Evolutionary conservation across 2,329 filamentous ascomycete species (phyloP).

Genomic region (Fusarium sp.): DNA sequence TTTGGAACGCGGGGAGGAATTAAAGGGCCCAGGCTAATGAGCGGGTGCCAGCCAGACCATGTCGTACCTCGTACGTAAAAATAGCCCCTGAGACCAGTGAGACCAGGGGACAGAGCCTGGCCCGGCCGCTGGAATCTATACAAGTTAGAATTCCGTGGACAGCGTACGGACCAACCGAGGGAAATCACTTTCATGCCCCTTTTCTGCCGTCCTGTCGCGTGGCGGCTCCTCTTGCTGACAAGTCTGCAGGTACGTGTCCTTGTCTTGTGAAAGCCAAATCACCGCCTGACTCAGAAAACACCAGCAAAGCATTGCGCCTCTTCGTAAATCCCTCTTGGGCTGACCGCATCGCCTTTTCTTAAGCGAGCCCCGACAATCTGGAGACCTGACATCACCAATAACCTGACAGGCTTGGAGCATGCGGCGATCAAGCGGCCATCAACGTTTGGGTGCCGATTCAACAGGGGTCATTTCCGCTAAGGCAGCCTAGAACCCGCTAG

Average conservation of each 20-base stretch:
- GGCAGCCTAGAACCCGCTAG: conserved; percentile 2
- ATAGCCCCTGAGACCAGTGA: conserved; percentile 36
- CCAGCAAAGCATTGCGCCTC: no score
- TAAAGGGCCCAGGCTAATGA: conserved; percentile 28
- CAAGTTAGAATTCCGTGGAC: conserved; percentile 3
- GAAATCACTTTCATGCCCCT: conserved; percentile 11
- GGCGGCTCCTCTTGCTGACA: no score
- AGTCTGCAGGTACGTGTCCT: no score
- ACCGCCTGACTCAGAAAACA: no score
- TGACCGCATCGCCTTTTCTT: not conserved
- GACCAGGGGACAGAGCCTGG: conserved; percentile 12
- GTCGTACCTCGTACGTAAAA: conserved; percentile 35
- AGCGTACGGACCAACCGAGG: conserved; percentile 24
- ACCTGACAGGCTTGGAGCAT: conserved; percentile 43
- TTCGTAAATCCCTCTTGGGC: conserved; percentile 1
- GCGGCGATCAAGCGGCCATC: conserved; percentile 38
- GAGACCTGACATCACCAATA: conserved; percentile 49
- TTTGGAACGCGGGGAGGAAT: conserved; percentile 45
- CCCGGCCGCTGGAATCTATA: conserved; percentile 21
- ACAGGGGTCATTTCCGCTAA: conserved; percentile 18
- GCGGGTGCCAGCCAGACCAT: conserved; percentile 25
- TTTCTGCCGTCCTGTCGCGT: not conserved
- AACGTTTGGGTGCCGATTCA: conserved; percentile 31
- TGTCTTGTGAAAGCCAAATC: no score
- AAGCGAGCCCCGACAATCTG: conserved; percentile 35